A percentile compares a stretch with the other conserved stretches of the same genome.
Evolutionary conservation across 148 eudicot genomes (phyloP).

Genomic region (Amaranthus hypochondriacus): DNA sequence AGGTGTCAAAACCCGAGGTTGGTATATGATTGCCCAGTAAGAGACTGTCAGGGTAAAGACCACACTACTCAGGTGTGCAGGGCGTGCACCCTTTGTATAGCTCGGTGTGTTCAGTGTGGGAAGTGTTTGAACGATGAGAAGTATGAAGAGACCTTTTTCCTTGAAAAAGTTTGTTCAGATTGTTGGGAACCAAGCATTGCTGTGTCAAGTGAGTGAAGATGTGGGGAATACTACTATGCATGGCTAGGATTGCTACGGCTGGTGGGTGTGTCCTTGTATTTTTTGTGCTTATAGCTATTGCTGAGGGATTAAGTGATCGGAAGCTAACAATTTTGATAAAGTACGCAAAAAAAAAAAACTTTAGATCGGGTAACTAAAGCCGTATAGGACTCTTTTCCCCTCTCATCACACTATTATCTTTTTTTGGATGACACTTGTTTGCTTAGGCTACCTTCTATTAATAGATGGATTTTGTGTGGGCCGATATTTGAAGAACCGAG

Average conservation of each 20-base stretch:
- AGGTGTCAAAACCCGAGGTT: conserved; percentile 60
- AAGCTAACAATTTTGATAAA: conserved; percentile 7
- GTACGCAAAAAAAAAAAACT: not conserved
- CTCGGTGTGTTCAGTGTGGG: conserved; percentile 72
- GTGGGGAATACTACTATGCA: conserved; percentile 18
- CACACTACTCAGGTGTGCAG: conserved; percentile 38
- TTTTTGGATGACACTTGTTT: not conserved
- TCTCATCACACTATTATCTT: not conserved
- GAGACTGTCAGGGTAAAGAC: conserved; percentile 51
- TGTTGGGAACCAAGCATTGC: conserved; percentile 35
- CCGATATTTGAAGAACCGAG: not conserved
- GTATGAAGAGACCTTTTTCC: conserved; percentile 60
- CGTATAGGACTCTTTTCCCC: not conserved
- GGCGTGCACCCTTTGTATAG: conserved; percentile 71
- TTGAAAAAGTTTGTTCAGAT: conserved; percentile 51
- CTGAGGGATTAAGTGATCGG: not conserved
- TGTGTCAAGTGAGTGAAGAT: conserved; percentile 31
- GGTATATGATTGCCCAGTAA: conserved; percentile 76
- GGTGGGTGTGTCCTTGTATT: conserved; percentile 2
- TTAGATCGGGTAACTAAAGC: not conserved
- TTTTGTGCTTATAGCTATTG: conserved; percentile 10
- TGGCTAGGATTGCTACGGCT: conserved; percentile 32
- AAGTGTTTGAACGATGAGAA: conserved; percentile 55
- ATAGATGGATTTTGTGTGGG: not conserved
- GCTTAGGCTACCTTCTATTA: not conserved